These are phyloP conservation scores for Amanita fuliginea DNA, from an alignment of 768 basidiomycete species.

Conservation along the genomic window DNA sequence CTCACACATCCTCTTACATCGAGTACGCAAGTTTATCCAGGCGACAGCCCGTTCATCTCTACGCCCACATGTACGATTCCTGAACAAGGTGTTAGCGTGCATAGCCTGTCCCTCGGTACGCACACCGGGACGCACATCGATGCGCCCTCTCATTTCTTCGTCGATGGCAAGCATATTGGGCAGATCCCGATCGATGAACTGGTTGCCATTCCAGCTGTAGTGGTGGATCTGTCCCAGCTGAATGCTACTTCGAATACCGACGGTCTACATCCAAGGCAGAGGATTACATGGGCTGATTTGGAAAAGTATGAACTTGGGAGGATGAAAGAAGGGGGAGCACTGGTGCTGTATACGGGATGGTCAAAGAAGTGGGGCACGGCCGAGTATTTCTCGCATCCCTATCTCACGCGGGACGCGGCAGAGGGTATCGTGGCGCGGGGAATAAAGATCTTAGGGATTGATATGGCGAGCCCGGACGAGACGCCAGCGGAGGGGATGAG, in stretches of 20 bases:
- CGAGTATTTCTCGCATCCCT: slow-evolving; percentile 55
- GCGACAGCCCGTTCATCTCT: slow-evolving; percentile 38
- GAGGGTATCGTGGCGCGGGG: slow-evolving; percentile 36
- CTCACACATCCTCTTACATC: slow-evolving; percentile 40
- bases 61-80: slow-evolving; percentile 26
- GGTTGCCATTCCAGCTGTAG: slow-evolving; percentile 42
- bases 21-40: slow-evolving; percentile 39
- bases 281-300: slow-evolving; percentile 47
- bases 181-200: slow-evolving; percentile 37
- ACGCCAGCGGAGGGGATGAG: slow-evolving; percentile 23
- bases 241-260: not conserved
- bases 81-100: slow-evolving; percentile 39
- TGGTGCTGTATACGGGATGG: slow-evolving; percentile 65
- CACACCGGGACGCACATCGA: slow-evolving; percentile 79
- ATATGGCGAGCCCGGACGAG: slow-evolving; percentile 60
- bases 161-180: slow-evolving; percentile 44
- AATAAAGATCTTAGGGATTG: slow-evolving; percentile 48
- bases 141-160: slow-evolving; percentile 64
- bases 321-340: slow-evolving; percentile 28
- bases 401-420: slow-evolving; percentile 44
- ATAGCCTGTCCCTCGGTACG: slow-evolving; percentile 44
- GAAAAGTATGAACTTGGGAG: slow-evolving; percentile 17
- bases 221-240: slow-evolving; percentile 34
- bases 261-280: slow-evolving; percentile 19
- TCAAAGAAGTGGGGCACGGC: slow-evolving; percentile 38